Base-by-base conservation (phyloP, 2,329 filamentous ascomycete species). In the Leptographium lundbergii region DNA sequence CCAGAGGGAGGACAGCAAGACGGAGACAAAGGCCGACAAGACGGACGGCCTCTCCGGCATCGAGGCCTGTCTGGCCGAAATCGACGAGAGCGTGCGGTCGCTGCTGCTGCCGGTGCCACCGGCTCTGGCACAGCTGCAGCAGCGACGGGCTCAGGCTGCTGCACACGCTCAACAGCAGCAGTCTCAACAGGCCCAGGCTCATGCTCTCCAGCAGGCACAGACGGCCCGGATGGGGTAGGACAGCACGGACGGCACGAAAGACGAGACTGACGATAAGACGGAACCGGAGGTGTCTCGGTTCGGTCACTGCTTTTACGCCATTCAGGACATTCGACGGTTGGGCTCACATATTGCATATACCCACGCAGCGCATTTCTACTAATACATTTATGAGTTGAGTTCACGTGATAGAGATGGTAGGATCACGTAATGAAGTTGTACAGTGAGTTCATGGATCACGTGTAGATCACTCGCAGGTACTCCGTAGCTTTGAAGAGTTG, bases 71-170 rank as follows among this genome's bases (percentile, higher is more conserved):
- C 69, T 84, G 29, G 68, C 68, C 53, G 72, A 73, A 22, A 69
- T 80, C 10, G 77, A 82, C 65, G 74, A 76, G 22, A 73, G 72
- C 17, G 65, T 82, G 32, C 70, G 74, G 50, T 66, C 69, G 4
- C 58, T 75, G 47, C 58, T 75, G 47, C 65, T 62, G 55, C 62
- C 62, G 24, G 57, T 58, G 45, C 58, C 62, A 22, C 59, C 59
- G 1, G 36, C 25, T 9, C 36, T 55, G 57, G 57, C 60, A 6
- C 62, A 62, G 57, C 48, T 62, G 59, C 59, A 61, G 58, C 61
- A 63, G 42, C 61, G 60, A 19, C 56, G 56, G 36, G 57, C 53
- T 11, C 64, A 63, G 55, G 56, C 55, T 4, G 36, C 34, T 14
- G 58, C 57, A 17, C 58, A 59, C 22, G 53, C 54, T n/a, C n/a